These are phyloP conservation scores for Alnus rubra DNA, from an alignment of 306 rosid genomes.

Conservation along the genomic window DNA sequence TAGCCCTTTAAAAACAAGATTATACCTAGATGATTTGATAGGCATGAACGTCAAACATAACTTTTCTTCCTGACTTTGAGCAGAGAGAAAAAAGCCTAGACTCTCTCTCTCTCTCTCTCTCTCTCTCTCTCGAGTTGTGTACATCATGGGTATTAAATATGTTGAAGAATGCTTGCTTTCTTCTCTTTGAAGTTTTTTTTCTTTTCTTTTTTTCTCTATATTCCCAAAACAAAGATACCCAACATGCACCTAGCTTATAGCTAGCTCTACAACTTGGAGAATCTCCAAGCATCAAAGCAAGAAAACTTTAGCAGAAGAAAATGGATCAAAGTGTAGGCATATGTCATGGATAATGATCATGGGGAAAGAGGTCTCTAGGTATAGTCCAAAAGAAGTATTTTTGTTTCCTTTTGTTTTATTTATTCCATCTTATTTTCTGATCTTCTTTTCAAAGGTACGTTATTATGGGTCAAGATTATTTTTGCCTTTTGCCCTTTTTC, in stretches of 20 bases:
- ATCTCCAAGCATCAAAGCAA: conserved; percentile 51
- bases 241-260: conserved; percentile 11
- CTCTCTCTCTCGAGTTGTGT: neutral
- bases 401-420: conserved; percentile 44
- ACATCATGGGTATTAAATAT: conserved; percentile 17
- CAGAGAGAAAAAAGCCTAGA: conserved; percentile 23
- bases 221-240: conserved; percentile 50
- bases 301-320: conserved; percentile 38
- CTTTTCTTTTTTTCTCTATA: conserved; percentile 25
- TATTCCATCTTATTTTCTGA: conserved; percentile 20
- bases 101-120: conserved; percentile 13
- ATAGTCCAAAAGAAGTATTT: conserved; percentile 62
- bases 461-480: conserved; percentile 73
- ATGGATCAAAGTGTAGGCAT: conserved; percentile 48
- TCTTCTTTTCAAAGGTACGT: conserved; percentile 51
- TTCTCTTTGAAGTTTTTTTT: conserved; percentile 42
- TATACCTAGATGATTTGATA: conserved; percentile 35
- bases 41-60: conserved; percentile 41
- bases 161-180: conserved; percentile 47
- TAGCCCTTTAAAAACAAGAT: conserved; percentile 3
- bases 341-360: conserved; percentile 58
- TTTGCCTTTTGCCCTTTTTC: conserved; percentile 44
- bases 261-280: conserved; percentile 51
- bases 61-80: conserved; percentile 41
- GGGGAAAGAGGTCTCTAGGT: conserved; percentile 34